Conservation (phyloP, 306 rosid genomes). For the Dryas alaskensis region DNA sequence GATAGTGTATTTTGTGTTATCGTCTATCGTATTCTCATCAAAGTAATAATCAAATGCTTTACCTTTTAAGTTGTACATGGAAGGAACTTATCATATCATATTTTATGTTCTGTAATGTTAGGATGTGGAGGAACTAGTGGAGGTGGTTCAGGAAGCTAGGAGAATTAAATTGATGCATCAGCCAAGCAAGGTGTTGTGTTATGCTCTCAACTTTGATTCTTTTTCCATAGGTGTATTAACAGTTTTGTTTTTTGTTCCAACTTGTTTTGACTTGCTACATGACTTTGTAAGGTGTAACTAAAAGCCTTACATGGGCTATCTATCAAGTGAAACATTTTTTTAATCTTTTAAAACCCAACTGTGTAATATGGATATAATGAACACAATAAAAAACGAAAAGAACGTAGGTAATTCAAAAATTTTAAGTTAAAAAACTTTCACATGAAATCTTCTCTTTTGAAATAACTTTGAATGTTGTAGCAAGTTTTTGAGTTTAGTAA, state of each 20-base stretch:
- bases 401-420: neutral
- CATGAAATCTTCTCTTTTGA: neutral
- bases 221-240: neutral
- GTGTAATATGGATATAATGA: neutral
- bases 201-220: constrained; percentile 14
- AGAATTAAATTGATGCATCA: constrained; percentile 87
- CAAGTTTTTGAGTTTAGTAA: too few species aligned
- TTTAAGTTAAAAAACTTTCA: neutral
- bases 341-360: neutral
- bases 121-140: constrained; percentile 79
- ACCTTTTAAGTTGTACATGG: constrained; percentile 2
- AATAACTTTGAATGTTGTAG: neutral
- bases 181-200: constrained; percentile 73
- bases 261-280: neutral
- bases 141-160: constrained; percentile 94
- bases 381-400: neutral
- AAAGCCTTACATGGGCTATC: neutral
- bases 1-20: too few species aligned
- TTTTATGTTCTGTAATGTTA: constrained; percentile 30
- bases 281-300: neutral
- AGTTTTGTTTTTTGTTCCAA: neutral
- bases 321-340: neutral
- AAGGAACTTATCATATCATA: neutral
- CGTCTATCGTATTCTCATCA: too few species aligned
- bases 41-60: constrained; percentile 8